Evolutionary conservation across 768 basidiomycete genomes (phyloP).

Genomic region (Suillus paluster): DNA sequence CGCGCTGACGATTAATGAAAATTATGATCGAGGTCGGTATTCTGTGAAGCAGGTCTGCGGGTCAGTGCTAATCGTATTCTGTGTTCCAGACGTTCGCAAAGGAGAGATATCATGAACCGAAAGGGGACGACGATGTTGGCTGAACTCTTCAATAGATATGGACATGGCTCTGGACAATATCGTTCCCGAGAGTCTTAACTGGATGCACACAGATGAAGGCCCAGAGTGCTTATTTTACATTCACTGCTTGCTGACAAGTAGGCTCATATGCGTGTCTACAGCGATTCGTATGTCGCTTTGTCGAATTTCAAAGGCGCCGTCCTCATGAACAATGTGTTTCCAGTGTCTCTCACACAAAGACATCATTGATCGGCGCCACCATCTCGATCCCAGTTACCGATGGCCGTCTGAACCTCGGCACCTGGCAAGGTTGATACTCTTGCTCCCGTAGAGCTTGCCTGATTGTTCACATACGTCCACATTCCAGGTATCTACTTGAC

Average conservation of each 20-base stretch:
- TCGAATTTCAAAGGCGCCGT: slow-evolving; percentile 10
- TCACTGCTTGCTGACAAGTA: slow-evolving; percentile 9
- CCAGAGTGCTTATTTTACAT: slow-evolving; percentile 66
- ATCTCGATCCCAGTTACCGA: slow-evolving; percentile 85
- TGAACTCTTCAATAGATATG: slow-evolving; percentile 71
- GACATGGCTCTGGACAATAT: slow-evolving; percentile 90
- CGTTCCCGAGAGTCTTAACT: slow-evolving; percentile 81
- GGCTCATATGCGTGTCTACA: slow-evolving; percentile 31
- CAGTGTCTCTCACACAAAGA: slow-evolving; percentile 91
- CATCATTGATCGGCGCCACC: slow-evolving; percentile 81
- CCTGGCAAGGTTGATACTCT: slow-evolving; percentile 79
- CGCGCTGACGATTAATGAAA: slow-evolving; percentile 86
- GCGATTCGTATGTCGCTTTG: slow-evolving; percentile 68
- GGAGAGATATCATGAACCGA: slow-evolving; percentile 31
- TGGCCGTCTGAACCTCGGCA: slow-evolving; percentile 79
- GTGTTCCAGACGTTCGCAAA: slow-evolving; percentile 45
- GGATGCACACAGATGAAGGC: slow-evolving; percentile 91
- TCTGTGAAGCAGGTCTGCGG: slow-evolving; percentile 2
- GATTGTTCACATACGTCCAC: not conserved
- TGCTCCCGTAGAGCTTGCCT: not conserved
- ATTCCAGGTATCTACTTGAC: slow-evolving; percentile 78
- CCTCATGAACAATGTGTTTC: slow-evolving; percentile 5
- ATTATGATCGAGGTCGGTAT: slow-evolving; percentile 73
- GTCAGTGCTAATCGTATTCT: not conserved
- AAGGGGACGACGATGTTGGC: slow-evolving; percentile 26